phyloP scores from a whole-genome alignment of 768 basidiomycete species.

The Podaxis pistillaris region DNA sequence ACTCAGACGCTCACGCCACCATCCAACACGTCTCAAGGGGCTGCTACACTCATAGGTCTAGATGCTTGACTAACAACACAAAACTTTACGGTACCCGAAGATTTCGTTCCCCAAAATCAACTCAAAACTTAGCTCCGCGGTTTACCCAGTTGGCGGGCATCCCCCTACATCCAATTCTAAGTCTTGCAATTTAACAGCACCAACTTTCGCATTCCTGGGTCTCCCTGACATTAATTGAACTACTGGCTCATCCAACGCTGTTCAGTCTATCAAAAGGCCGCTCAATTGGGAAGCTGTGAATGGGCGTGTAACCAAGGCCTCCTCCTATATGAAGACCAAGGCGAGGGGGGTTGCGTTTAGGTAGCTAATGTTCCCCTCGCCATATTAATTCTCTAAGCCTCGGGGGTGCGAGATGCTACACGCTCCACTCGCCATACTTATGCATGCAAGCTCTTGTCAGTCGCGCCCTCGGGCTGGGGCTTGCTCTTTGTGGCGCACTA shows the following conservation, averaged over 20 bases:
- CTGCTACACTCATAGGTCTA: no score
- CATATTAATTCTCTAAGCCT: background rate
- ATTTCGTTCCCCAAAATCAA: background rate
- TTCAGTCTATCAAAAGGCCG: no score
- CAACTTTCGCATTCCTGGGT: background rate
- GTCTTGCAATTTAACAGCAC: no score
- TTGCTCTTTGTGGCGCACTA: background rate
- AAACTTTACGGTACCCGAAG: background rate
- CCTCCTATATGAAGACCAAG: no score
- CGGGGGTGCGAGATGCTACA: background rate
- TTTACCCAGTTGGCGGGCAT: no score
- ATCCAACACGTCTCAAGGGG: no score
- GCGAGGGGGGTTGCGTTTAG: background rate
- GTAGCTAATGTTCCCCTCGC: background rate
- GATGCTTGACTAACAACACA: no score
- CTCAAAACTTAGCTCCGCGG: no score
- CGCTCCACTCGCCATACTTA: background rate
- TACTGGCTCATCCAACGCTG: background rate
- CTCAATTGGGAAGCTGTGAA: no score
- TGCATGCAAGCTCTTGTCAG: slow-evolving; percentile 5
- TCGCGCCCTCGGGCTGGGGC: background rate
- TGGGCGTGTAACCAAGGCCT: no score
- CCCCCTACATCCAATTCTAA: no score
- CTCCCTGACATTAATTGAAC: background rate
- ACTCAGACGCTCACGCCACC: background rate